phyloP scores from a whole-genome alignment of 345 rosid genomes.

The Populus deltoides region DNA sequence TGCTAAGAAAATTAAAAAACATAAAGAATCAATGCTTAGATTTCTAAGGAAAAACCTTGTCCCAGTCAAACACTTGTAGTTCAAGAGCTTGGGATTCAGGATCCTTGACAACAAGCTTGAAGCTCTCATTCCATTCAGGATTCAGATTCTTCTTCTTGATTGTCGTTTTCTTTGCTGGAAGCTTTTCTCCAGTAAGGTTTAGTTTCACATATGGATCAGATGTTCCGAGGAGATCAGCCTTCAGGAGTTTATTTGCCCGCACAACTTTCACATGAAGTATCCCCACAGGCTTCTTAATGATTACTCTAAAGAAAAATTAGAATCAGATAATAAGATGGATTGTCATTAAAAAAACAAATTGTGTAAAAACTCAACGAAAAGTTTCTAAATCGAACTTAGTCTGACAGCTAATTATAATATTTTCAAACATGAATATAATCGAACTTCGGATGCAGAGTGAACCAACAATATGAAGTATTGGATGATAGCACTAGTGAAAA shows the following conservation, averaged over 20 bases:
- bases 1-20: background rate
- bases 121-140: constrained; percentile 79
- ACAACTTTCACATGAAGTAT: constrained; percentile 64
- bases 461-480: background rate
- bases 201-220: constrained; percentile 78
- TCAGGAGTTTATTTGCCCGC: constrained; percentile 57
- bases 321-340: background rate
- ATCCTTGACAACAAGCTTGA: constrained; percentile 66
- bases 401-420: background rate
- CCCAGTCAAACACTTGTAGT: constrained; percentile 74
- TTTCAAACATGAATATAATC: background rate
- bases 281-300: constrained; percentile 73
- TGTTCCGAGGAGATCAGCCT: constrained; percentile 62
- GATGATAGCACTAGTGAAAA: background rate
- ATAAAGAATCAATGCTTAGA: background rate
- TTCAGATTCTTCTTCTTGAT: constrained; percentile 68
- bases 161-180: constrained; percentile 66
- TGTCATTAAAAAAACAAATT: background rate
- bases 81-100: constrained; percentile 61
- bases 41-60: constrained; percentile 47
- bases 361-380: background rate
- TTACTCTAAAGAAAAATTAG: constrained; percentile 33
- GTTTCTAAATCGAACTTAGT: background rate
- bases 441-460: background rate
- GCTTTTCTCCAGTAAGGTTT: constrained; percentile 56